Evolutionary conservation across 257 asterid genomes (phyloP).

Genomic region (Oldenlandia corymbosa): DNA sequence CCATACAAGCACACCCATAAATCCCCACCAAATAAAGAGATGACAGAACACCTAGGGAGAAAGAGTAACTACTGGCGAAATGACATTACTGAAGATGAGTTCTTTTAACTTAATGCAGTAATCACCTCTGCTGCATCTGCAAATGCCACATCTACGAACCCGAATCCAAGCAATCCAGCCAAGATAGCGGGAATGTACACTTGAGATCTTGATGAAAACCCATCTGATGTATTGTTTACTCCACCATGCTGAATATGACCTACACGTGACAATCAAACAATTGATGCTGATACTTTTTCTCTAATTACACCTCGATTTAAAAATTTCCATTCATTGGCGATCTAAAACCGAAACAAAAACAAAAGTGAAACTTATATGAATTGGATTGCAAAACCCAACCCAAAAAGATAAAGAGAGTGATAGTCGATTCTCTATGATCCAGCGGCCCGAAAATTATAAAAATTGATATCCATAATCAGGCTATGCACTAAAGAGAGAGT

Average conservation of each 20-base stretch:
- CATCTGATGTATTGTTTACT: slow-evolving; percentile 12
- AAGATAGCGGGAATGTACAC: slow-evolving; percentile 34
- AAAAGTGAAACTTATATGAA: too few relatives aligned
- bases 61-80: background rate
- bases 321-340: background rate
- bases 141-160: slow-evolving; percentile 46
- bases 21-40: too few relatives aligned
- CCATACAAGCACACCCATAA: too few relatives aligned
- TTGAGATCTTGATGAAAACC: slow-evolving; percentile 13
- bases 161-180: slow-evolving; percentile 75
- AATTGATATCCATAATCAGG: too few relatives aligned
- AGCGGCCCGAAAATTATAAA: background rate
- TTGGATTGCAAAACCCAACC: too few relatives aligned
- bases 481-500: background rate
- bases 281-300: background rate
- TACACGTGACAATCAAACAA: slow-evolving; percentile 18
- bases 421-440: background rate
- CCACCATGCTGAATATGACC: slow-evolving; percentile 34
- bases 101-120: background rate
- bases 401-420: too few relatives aligned
- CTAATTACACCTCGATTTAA: background rate
- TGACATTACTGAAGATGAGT: background rate
- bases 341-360: too few relatives aligned
- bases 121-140: slow-evolving; percentile 71
- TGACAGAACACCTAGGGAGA: background rate